Base-by-base conservation (phyloP, 2,329 filamentous ascomycete genomes). In the Diaporthe sp. region DNA sequence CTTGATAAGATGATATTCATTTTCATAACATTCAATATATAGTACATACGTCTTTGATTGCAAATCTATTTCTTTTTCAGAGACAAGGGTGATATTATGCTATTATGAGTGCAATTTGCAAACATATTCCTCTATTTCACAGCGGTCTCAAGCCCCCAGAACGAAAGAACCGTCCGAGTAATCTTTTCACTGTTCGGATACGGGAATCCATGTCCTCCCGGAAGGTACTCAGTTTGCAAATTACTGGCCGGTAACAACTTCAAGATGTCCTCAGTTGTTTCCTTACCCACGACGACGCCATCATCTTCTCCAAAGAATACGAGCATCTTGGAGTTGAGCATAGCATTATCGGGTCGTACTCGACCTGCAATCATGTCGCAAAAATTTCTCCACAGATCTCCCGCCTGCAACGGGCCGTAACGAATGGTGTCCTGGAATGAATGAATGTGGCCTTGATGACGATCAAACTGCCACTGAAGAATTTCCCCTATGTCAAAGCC, bases 401-500 rank as follows among this genome's bases (percentile, higher is more conserved):
- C 5, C 10, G 33, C n/a, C 57, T 60, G 57, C 22, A 60, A 5
- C 7, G 35, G 57, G 13, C 57, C 57, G n/a, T 60, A 40, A 40
- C 35, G 35, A 40, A 38, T 17, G 35, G 57, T 60, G 28, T 60
- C 57, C n/a, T 60, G 57, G 35, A 60, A 60, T 2, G 57, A 60
- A 28, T 60, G 35, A 17, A 28, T n/a, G 1, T 60, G 57, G 3
- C 57, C 57, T 28, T 40, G 57, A 4, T 60, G 57, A 60, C 40
- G 35, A 25, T 60, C 57, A 15, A 60, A 60, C 35, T 60, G 57
- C 57, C 35, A 60, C 57, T 60, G 57, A 3, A 60, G 35, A 40
- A 60, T 15, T 0, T 13, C 35, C 5, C 8, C 12, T 35, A 60
- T 12, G 15, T 60, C n/a, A 4, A 60, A 60, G 10, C 2, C 17